phyloP scores from a whole-genome alignment of 2,329 filamentous ascomycete species.

The Dendryphion nanum region DNA sequence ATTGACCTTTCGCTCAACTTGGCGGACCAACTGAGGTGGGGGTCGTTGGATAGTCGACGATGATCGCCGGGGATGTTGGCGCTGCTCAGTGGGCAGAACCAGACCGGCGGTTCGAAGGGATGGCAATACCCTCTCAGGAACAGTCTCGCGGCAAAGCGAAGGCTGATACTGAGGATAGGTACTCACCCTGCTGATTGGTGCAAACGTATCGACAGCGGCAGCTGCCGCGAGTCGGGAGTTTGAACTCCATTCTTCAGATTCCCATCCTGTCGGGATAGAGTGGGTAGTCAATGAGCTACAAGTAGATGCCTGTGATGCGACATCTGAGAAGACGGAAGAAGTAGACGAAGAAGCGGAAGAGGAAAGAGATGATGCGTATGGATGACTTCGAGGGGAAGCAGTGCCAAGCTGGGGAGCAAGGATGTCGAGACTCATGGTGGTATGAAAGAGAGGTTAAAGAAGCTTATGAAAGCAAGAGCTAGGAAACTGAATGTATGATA shows the following conservation, averaged over 20 bases:
- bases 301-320: slow-evolving; percentile 66
- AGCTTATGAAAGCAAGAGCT: slow-evolving; percentile 18
- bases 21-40: slow-evolving; percentile 76
- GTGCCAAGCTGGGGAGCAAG: slow-evolving; percentile 30
- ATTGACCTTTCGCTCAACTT: slow-evolving; percentile 87
- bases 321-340: slow-evolving; percentile 73
- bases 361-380: slow-evolving; percentile 70
- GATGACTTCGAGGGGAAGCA: slow-evolving; percentile 43
- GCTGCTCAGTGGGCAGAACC: slow-evolving; percentile 59
- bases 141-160: slow-evolving; percentile 37
- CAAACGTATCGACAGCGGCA: slow-evolving; percentile 25
- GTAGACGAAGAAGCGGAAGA: slow-evolving; percentile 75
- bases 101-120: slow-evolving; percentile 34
- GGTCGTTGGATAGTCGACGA: slow-evolving; percentile 57
- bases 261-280: slow-evolving; percentile 55
- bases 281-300: slow-evolving; percentile 61
- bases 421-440: slow-evolving; percentile 42
- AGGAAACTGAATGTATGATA: slow-evolving; percentile 22
- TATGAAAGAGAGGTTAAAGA: slow-evolving; percentile 14
- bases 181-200: slow-evolving; percentile 34
- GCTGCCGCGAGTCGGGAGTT: slow-evolving; percentile 20
- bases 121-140: slow-evolving; percentile 26
- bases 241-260: slow-evolving; percentile 36
- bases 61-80: slow-evolving; percentile 61
- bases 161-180: slow-evolving; percentile 38